Evolutionary conservation across 768 basidiomycete species (phyloP), one percentile per base, ranked within the genome.

Genomic region (Pholiota microspora): DNA sequence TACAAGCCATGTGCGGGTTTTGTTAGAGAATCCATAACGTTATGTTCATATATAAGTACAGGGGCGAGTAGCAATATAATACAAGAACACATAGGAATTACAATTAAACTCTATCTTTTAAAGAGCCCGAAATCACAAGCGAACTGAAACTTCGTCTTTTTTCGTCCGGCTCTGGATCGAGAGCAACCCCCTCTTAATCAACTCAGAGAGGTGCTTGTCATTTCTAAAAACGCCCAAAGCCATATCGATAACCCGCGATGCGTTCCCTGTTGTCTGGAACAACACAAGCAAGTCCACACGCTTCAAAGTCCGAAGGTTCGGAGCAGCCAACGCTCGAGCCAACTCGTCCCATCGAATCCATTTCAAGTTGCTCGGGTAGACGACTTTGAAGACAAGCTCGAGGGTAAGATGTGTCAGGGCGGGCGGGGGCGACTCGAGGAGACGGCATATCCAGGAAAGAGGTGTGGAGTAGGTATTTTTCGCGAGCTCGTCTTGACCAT

Each of bases 371-470:
- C 40, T 16, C 9, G 35, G 36, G 2, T 31, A 31, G 18, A 44
- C 40, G 4, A 57, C 28, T 1, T 42, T 27, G 48, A 60, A 57
- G 9, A 42, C 31, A 3, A 57, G 8, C 15, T 55, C 32, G 45
- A 60, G 47, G 12, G 50, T 36, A 13, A 60, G 15, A 8, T 28
- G 31, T n/a, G 56, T 29, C 7, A 60, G 49, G 8, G 31, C 13
- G 21, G 49, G 27, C 9, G 34, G 52, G 16, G 34, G 15, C 45
- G 42, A 23, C 18, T 45, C 36, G n/a, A 56, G 35, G 12, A 54
- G 18, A 10, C 27, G 51, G 7, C 23, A 23, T 7, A 60, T 23
- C 59, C 59, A 60, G 16, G 48, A 32, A 9, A 57, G 38, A 9
- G 56, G 56, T 4, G 54, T 45, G 0, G 51, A 15, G n/a, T 49